A percentile compares a stretch with the other conserved stretches of the same genome.
These are phyloP conservation scores for Talaromyces albobiverticillius DNA, from an alignment of 2,329 filamentous ascomycete genomes.

Conservation along the genomic window DNA sequence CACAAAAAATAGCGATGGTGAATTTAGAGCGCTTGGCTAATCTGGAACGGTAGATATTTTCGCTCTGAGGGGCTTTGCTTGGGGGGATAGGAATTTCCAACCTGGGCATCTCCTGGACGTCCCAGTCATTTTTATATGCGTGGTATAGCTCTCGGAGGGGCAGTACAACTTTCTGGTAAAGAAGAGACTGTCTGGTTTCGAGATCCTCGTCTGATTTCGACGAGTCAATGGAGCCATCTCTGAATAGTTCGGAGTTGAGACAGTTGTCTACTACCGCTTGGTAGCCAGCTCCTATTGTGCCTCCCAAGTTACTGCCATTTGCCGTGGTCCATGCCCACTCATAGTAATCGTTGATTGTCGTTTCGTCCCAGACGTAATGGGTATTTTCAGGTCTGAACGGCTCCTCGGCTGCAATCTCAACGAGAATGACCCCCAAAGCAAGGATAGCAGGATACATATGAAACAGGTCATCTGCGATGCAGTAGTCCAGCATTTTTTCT, in stretches of 20 bases:
- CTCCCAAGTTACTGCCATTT: neutral
- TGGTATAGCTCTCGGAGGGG: neutral
- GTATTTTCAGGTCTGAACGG: neutral
- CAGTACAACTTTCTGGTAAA: constrained; percentile 6
- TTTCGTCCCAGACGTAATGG: neutral
- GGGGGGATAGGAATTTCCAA: neutral
- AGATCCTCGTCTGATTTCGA: neutral
- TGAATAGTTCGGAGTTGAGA: constrained; percentile 3
- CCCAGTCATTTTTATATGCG: constrained; percentile 7
- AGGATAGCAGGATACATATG: constrained; percentile 6
- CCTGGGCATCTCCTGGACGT: neutral
- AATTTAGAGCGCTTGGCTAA: neutral
- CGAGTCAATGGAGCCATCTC: neutral
- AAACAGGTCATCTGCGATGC: neutral
- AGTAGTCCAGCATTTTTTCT: neutral
- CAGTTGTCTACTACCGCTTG: constrained; percentile 2
- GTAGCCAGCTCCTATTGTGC: neutral
- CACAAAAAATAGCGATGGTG: constrained; percentile 30
- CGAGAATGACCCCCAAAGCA: constrained; percentile 3
- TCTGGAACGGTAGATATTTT: neutral
- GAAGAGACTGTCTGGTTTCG: neutral
- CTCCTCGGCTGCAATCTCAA: constrained; percentile 7
- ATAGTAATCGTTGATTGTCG: constrained; percentile 8
- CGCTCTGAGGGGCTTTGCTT: too few species aligned
- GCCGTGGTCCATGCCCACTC: constrained; percentile 6